Base-by-base conservation (phyloP, 371 early-diverging fungal genomes). In the Parasitella parasitica region DNA sequence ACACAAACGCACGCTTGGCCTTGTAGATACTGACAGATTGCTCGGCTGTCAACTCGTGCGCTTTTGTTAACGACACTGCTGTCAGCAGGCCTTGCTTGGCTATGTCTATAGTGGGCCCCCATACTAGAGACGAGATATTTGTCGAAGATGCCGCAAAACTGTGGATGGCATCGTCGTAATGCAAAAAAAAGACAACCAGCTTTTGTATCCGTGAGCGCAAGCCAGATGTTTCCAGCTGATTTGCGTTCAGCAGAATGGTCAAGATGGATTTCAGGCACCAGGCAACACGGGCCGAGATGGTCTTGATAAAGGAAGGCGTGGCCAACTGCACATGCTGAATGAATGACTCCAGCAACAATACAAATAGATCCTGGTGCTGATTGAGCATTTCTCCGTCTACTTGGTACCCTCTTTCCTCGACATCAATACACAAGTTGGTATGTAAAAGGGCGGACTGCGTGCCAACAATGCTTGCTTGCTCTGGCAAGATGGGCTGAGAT, bases 301-400 rank as follows among this genome's bases (percentile, higher is more conserved):
- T 18, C 12, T 53, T n/a, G 7, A 57, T 18, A 24, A 36, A 38
- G 12, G 59, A n/a, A 1, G 18, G 39, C 4, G 50, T 60, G 0
- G 63, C 62, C 5, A 65, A 24, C 28, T 70, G 73, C 0, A 76
- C 54, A 26, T 68, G 59, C 4, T 70, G 73, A 26, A 76, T 72
- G 27, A 68, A 66, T 5, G 58, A 57, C 12, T 76, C 76, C 3
- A 72, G 32, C 0, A 68, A 28, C 2, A 65, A 26, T 3, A 62
- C 48, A 13, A 67, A 43, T 2, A 76, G 13, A 24, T 34, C 41
- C 27, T 70, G 65, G 51, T 76, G 54, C 13, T 43, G 12, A 0
- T 54, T 20, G 0, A 66, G 27, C 16, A 49, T 27, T 3, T 24
- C 38, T 0, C 20, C 24, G 18, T 37, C 39, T 2, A 54, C 30